phyloP scores from a whole-genome alignment of 805 yeast genomes.

The Wickerhamomyces queroliae region DNA sequence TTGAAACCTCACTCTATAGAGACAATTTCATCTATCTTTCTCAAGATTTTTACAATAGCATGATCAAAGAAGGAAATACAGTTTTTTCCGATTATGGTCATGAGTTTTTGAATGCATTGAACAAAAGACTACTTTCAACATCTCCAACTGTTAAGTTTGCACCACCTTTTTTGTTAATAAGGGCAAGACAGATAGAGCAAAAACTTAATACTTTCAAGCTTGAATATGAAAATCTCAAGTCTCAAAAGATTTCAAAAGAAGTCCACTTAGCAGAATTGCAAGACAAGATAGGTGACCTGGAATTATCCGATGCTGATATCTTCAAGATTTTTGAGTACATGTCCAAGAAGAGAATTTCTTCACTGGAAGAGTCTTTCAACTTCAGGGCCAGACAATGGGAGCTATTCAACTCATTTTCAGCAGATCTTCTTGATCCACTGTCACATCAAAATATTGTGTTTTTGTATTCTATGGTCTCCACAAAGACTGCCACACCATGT shows the following conservation, averaged over 20 bases:
- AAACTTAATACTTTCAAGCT: conserved; percentile 23
- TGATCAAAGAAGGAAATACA: conserved; percentile 13
- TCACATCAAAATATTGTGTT: conserved; percentile 76
- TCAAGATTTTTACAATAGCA: conserved; percentile 27
- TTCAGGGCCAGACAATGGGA: conserved; percentile 60
- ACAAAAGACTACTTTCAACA: conserved; percentile 58
- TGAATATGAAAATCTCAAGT: conserved; percentile 14
- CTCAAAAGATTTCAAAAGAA: conserved; percentile 15
- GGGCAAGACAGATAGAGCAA: conserved; percentile 48
- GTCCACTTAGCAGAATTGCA: conserved; percentile 19
- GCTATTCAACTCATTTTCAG: conserved; percentile 41
- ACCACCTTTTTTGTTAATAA: conserved; percentile 55
- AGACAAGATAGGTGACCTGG: conserved; percentile 9
- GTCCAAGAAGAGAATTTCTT: conserved; percentile 24
- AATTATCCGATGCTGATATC: conserved; percentile 22
- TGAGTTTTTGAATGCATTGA: conserved; percentile 33
- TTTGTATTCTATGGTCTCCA: conserved; percentile 76
- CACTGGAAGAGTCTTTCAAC: conserved; percentile 25
- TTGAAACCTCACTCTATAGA: conserved; percentile 71
- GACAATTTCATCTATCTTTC: conserved; percentile 59
- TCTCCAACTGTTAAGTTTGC: conserved; percentile 82
- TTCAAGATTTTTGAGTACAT: conserved; percentile 26
- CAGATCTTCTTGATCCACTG: conserved; percentile 61
- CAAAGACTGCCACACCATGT: conserved; percentile 85
- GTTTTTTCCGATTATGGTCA: conserved; percentile 26